phyloP scores from a whole-genome alignment of 306 rosid species.

The Amphicarpaea edgeworthii region DNA sequence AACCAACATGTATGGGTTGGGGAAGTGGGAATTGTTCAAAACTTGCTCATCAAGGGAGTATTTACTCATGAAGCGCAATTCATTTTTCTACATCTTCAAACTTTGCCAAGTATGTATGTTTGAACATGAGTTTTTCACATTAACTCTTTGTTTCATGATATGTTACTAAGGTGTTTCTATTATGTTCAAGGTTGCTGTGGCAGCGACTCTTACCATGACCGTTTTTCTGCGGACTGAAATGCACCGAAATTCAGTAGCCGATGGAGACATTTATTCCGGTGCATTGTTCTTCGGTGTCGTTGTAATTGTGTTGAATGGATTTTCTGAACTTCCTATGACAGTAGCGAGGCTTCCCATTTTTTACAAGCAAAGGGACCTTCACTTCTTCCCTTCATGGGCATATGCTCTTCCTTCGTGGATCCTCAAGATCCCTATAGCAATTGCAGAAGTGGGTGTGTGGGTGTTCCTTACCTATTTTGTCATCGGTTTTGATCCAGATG shows the following conservation, averaged over 20 bases:
- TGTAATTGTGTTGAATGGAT: slow-evolving; percentile 52
- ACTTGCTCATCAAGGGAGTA: slow-evolving; percentile 53
- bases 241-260: slow-evolving; percentile 49
- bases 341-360: slow-evolving; percentile 55
- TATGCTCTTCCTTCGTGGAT: slow-evolving; percentile 59
- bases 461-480: slow-evolving; percentile 54
- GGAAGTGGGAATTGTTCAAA: slow-evolving; percentile 46
- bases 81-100: slow-evolving; percentile 51
- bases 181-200: too few species aligned
- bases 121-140: neutral
- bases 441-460: slow-evolving; percentile 55
- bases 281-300: slow-evolving; percentile 44
- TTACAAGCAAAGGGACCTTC: slow-evolving; percentile 58
- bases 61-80: slow-evolving; percentile 59
- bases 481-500: slow-evolving; percentile 56
- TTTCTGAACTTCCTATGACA: slow-evolving; percentile 48
- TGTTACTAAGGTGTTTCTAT: neutral
- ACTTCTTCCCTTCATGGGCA: slow-evolving; percentile 60
- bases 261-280: slow-evolving; percentile 57
- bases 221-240: slow-evolving; percentile 68
- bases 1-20: slow-evolving; percentile 45
- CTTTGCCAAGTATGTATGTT: slow-evolving; percentile 33
- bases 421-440: slow-evolving; percentile 45
- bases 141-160: too few species aligned
- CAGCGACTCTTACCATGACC: slow-evolving; percentile 50